Percentiles rank a stretch among this genome's conserved stretches.
Evolutionary conservation across 352 stramenopile species (phyloP).

Genomic region (Aphanomyces astaci): DNA sequence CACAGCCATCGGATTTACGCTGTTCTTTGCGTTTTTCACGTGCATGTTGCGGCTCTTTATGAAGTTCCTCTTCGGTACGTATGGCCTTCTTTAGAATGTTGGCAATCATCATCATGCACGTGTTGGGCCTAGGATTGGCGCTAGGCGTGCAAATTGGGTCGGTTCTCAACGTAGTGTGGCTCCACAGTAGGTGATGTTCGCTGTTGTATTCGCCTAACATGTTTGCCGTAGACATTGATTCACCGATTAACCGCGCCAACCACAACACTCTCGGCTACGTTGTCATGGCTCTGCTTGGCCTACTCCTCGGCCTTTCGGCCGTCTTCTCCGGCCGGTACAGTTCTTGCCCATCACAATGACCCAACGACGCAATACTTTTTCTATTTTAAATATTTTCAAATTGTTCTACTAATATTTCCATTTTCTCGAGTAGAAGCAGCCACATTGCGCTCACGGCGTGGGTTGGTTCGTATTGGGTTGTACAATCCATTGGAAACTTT

Average conservation of each 20-base stretch:
- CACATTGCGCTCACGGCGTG: slow-evolving; percentile 13
- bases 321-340: background rate
- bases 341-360: too few species aligned
- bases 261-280: slow-evolving; percentile 15
- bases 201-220: background rate
- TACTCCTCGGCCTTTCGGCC: background rate
- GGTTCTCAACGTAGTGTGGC: slow-evolving; percentile 16
- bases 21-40: slow-evolving; percentile 12
- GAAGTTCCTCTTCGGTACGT: slow-evolving; percentile 21
- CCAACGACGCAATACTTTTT: too few species aligned
- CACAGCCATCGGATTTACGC: background rate
- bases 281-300: slow-evolving; percentile 8
- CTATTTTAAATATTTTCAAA: too few species aligned
- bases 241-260: background rate
- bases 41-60: background rate
- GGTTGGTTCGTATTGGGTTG: slow-evolving; percentile 19
- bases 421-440: background rate
- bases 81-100: too few species aligned
- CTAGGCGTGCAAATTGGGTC: slow-evolving; percentile 20
- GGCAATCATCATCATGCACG: too few species aligned
- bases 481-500: slow-evolving; percentile 14
- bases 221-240: background rate
- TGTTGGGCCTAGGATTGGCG: slow-evolving; percentile 14
- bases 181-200: slow-evolving; percentile 8
- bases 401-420: too few species aligned